phyloP scores from a whole-genome alignment of 2,329 filamentous ascomycete species.

The Claviceps africana region DNA sequence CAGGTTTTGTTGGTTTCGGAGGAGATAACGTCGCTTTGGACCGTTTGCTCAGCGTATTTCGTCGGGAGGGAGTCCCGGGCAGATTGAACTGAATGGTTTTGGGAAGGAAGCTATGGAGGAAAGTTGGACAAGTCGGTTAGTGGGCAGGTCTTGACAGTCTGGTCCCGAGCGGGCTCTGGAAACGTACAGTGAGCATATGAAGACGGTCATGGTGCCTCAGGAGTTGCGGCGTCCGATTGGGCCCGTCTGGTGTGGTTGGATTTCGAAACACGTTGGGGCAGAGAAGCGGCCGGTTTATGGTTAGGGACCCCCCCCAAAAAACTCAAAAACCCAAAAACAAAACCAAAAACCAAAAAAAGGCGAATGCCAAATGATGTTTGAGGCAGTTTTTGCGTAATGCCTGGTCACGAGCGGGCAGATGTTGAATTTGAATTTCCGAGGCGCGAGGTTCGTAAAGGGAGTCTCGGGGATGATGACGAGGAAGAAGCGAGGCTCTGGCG shows the following conservation, averaged over 20 bases:
- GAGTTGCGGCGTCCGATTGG: neutral
- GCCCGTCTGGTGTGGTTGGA: neutral
- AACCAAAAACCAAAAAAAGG: too few species aligned
- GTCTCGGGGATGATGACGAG: neutral
- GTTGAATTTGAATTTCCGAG: neutral
- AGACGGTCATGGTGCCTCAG: slow-evolving; percentile 24
- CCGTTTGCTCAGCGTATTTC: slow-evolving; percentile 17
- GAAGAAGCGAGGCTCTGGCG: neutral
- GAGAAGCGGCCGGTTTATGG: neutral
- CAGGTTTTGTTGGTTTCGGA: slow-evolving; percentile 11
- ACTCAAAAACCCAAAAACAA: too few species aligned
- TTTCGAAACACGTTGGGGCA: neutral
- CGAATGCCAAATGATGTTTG: neutral
- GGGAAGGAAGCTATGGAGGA: slow-evolving; percentile 58
- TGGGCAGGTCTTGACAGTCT: neutral
- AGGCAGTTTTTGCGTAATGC: neutral
- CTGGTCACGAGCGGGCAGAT: neutral
- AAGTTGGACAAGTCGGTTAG: neutral
- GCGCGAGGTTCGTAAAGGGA: neutral
- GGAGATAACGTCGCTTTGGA: slow-evolving; percentile 15
- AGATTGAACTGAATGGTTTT: slow-evolving; percentile 83
- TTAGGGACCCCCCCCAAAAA: too few species aligned
- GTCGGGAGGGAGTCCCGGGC: slow-evolving; percentile 34
- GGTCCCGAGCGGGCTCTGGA: neutral
- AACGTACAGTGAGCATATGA: slow-evolving; percentile 26